Evolutionary conservation across 345 rosid species (phyloP).

Genomic region (Barbarea vulgaris): DNA sequence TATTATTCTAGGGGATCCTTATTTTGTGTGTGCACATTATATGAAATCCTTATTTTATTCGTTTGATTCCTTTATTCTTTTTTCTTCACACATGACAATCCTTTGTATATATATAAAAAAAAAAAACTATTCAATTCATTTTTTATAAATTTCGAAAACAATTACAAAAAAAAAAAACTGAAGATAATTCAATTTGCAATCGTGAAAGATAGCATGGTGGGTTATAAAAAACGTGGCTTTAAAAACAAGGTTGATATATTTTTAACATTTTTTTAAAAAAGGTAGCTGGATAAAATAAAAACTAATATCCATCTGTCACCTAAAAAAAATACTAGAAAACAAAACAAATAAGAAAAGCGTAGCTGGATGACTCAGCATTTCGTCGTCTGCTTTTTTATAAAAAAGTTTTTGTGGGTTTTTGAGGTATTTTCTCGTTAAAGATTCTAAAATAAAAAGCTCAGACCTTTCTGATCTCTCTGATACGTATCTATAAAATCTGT

Average conservation of each 20-base stretch:
- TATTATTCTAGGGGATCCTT: not conserved
- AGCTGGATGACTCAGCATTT: constrained; percentile 11
- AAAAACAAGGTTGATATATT: not conserved
- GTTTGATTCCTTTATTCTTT: constrained; percentile 6
- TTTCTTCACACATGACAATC: not conserved
- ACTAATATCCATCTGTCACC: constrained; percentile 2
- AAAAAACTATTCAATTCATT: not conserved
- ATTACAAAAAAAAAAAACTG: not conserved
- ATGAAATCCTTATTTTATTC: constrained; percentile 2
- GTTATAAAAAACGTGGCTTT: not conserved
- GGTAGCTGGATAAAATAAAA: not conserved
- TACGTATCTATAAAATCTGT: not conserved
- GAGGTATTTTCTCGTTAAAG: not conserved
- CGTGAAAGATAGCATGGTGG: constrained; percentile 4
- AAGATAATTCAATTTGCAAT: not conserved
- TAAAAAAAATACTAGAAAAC: not conserved
- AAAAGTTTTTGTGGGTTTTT: not conserved
- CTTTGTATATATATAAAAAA: not conserved
- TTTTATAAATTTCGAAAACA: not conserved
- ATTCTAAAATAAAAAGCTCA: not conserved
- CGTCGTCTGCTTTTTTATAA: not conserved
- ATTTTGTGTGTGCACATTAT: not conserved
- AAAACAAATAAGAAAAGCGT: constrained; percentile 15
- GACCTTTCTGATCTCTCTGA: constrained; percentile 24
- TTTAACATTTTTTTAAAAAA: not conserved